A percentile compares a stretch with the other conserved stretches of the same genome.
phyloP scores from a whole-genome alignment of 2,329 filamentous ascomycete genomes.

The Sporothrix schenckii region DNA sequence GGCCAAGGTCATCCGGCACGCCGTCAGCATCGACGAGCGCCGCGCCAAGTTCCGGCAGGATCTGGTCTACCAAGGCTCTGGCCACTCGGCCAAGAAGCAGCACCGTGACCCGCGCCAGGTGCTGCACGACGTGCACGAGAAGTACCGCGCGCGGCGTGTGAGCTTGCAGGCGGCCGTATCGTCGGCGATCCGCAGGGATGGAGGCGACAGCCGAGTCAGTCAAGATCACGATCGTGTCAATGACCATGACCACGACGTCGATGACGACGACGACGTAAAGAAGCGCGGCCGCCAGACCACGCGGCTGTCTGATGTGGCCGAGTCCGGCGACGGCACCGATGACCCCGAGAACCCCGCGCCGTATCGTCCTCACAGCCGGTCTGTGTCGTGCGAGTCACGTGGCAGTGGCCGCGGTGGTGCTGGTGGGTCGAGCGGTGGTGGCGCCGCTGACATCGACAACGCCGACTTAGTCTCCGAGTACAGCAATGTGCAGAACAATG shows the following conservation, averaged over 20 bases:
- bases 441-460: too few species aligned
- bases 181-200: slow-evolving; percentile 3
- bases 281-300: slow-evolving; percentile 33
- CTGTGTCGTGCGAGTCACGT: slow-evolving; percentile 40
- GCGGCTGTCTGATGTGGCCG: slow-evolving; percentile 4
- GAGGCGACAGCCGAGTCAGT: background rate
- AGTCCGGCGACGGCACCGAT: slow-evolving; percentile 6
- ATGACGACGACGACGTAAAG: background rate
- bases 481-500: slow-evolving; percentile 36
- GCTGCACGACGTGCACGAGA: slow-evolving; percentile 43
- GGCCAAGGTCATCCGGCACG: slow-evolving; percentile 66
- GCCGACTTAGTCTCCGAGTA: slow-evolving; percentile 26
- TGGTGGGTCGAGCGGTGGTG: too few species aligned
- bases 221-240: background rate
- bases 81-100: slow-evolving; percentile 33
- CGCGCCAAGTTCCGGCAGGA: slow-evolving; percentile 73
- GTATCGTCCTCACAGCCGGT: slow-evolving; percentile 48
- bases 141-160: slow-evolving; percentile 41
- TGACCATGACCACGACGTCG: background rate
- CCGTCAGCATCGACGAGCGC: slow-evolving; percentile 71
- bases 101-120: slow-evolving; percentile 36
- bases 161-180: slow-evolving; percentile 22
- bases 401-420: too few species aligned
- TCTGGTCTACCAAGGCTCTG: slow-evolving; percentile 59
- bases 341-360: slow-evolving; percentile 43